phyloP scores from a whole-genome alignment of 2,329 filamentous ascomycete species.

The Claviceps quebecensis region DNA sequence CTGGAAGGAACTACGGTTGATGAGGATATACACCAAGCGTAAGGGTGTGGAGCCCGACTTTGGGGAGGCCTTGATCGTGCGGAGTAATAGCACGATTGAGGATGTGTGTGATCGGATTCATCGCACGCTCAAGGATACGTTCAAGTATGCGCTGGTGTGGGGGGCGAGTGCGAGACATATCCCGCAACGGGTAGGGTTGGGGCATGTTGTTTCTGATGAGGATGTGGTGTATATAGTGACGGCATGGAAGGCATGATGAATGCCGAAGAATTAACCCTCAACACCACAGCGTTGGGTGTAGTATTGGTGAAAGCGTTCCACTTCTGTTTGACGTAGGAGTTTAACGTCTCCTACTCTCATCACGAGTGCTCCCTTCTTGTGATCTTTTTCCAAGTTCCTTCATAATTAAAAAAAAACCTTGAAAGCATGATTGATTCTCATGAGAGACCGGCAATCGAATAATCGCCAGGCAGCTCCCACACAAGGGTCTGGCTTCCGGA shows the following conservation, averaged over 20 bases:
- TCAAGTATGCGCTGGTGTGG: constrained; percentile 98
- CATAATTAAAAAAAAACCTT: no score
- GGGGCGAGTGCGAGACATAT: constrained; percentile 90
- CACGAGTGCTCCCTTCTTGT: neutral
- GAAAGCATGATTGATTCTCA: neutral
- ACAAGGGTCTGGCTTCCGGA: neutral
- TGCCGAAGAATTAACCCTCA: neutral
- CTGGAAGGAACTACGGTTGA: constrained; percentile 84
- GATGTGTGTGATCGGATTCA: constrained; percentile 96
- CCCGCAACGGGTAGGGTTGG: constrained; percentile 80
- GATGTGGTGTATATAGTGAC: constrained; percentile 56
- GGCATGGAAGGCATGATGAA: constrained; percentile 43
- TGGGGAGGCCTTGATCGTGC: constrained; percentile 79
- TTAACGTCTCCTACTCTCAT: neutral
- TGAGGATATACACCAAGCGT: constrained; percentile 91
- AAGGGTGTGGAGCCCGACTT: constrained; percentile 88
- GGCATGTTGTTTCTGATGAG: constrained; percentile 61
- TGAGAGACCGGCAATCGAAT: neutral
- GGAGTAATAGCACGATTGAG: constrained; percentile 77
- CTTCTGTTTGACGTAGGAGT: neutral
- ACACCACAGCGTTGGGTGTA: neutral
- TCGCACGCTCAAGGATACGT: constrained; percentile 88
- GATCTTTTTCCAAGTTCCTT: neutral
- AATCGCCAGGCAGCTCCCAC: neutral
- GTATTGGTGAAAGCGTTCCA: neutral